Percentiles rank a stretch among this genome's conserved stretches.
Evolutionary conservation across 495 filamentous ascomycete species (phyloP).

Genomic region (Massariosphaeria phaeospora): DNA sequence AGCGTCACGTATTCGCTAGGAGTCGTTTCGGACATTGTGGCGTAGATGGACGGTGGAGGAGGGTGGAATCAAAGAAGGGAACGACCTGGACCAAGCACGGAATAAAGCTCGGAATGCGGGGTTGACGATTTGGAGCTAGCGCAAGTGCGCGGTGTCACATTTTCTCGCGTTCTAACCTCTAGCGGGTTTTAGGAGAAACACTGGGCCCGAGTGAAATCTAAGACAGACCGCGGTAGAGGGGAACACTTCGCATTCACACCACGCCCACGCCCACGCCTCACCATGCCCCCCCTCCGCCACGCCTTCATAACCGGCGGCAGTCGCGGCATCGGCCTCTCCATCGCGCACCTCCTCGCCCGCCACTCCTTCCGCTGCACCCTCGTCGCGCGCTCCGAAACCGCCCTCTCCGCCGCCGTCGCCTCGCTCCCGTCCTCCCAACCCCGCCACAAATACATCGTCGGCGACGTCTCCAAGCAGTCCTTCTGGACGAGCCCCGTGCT

Average conservation of each 20-base stretch:
- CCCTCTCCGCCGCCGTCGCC: constrained; percentile 40
- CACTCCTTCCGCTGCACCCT: constrained; percentile 38
- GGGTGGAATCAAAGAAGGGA: too few relatives aligned
- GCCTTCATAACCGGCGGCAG: constrained; percentile 60
- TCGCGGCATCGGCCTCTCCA: constrained; percentile 62
- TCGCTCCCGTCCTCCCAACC: not conserved
- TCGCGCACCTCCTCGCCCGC: constrained; percentile 61
- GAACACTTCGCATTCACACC: too few relatives aligned
- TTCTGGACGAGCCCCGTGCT: constrained; percentile 13
- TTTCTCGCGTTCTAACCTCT: constrained; percentile 9
- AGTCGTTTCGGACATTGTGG: constrained; percentile 3
- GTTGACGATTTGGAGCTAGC: too few relatives aligned
- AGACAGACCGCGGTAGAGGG: too few relatives aligned
- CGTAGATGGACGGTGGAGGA: not conserved
- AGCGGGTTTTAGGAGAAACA: too few relatives aligned
- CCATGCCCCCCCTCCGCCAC: constrained; percentile 37
- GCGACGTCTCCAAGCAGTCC: constrained; percentile 14
- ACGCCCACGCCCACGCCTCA: not conserved
- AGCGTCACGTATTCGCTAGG: constrained; percentile 71
- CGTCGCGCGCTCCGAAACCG: constrained; percentile 23
- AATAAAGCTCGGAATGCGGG: too few relatives aligned
- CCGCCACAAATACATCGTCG: constrained; percentile 18
- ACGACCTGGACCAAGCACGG: too few relatives aligned
- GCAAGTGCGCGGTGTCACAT: constrained; percentile 27
- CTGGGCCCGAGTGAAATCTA: too few relatives aligned